Evolutionary conservation across 176 grass and related monocot species (phyloP).

Genomic region (Guadua angustifolia): DNA sequence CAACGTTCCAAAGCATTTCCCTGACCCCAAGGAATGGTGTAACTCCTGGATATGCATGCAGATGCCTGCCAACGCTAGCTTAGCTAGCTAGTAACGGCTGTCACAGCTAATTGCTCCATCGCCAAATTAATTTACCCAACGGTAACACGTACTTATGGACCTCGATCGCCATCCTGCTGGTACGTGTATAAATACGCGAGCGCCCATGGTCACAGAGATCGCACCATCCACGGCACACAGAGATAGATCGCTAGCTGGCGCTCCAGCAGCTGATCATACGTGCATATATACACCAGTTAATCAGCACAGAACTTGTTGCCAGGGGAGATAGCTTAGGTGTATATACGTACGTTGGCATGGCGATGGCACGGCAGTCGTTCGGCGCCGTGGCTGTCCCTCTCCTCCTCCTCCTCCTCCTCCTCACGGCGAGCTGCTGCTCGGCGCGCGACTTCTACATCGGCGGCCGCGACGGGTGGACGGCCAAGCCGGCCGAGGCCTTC

Average conservation of each 20-base stretch:
- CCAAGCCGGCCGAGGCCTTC: slow-evolving; percentile 53
- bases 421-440: slow-evolving; percentile 15
- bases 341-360: not conserved
- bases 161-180: not conserved
- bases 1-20: not conserved
- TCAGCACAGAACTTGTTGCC: not conserved
- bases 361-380: slow-evolving; percentile 25
- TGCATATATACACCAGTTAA: not conserved
- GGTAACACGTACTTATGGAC: not conserved
- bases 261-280: no score
- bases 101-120: slow-evolving; percentile 31
- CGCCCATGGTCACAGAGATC: no score
- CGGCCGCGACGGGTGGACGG: slow-evolving; percentile 59
- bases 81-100: not conserved
- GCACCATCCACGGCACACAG: no score
- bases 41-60: not conserved
- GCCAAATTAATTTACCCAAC: slow-evolving; percentile 34
- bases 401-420: not conserved
- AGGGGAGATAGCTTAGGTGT: not conserved
- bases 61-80: not conserved
- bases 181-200: slow-evolving; percentile 9
- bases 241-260: no score
- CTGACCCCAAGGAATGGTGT: not conserved
- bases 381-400: not conserved
- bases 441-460: slow-evolving; percentile 68